Evolutionary conservation across 257 asterid species (phyloP).

Genomic region (Nemophila menziesii): DNA sequence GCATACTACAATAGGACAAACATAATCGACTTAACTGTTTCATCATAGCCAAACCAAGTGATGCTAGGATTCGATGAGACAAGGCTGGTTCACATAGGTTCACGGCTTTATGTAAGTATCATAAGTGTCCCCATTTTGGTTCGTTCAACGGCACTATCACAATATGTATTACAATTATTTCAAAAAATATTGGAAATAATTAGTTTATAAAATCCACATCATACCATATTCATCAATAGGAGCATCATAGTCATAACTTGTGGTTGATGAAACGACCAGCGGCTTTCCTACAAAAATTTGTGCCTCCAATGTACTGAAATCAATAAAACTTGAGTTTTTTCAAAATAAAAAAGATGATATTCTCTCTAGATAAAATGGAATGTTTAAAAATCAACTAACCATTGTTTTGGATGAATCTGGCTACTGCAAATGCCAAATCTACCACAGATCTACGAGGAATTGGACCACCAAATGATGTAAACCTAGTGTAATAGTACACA

Average conservation of each 20-base stretch:
- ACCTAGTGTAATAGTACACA: slow-evolving; percentile 27
- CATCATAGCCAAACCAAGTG: slow-evolving; percentile 67
- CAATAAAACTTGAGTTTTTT: no score
- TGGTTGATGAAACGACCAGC: slow-evolving; percentile 76
- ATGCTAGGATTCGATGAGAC: slow-evolving; percentile 74
- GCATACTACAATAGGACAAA: no score
- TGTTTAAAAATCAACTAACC: slow-evolving; percentile 52
- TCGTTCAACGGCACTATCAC: slow-evolving; percentile 56
- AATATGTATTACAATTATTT: not conserved
- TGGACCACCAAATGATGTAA: slow-evolving; percentile 66
- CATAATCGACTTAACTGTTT: slow-evolving; percentile 40
- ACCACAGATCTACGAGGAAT: slow-evolving; percentile 68
- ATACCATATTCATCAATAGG: slow-evolving; percentile 89
- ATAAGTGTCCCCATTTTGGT: slow-evolving; percentile 83
- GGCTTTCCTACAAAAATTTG: slow-evolving; percentile 69
- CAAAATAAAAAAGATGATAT: not conserved
- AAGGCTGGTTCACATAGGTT: slow-evolving; percentile 84
- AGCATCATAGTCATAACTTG: slow-evolving; percentile 90
- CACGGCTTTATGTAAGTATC: slow-evolving; percentile 70
- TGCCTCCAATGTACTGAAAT: slow-evolving; percentile 79
- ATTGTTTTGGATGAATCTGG: slow-evolving; percentile 71
- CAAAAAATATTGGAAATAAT: not conserved
- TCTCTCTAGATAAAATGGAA: not conserved
- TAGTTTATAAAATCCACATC: not conserved
- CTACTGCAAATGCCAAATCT: slow-evolving; percentile 85